Base-by-base conservation (phyloP, 345 rosid species). In the Eutrema heterophyllum region DNA sequence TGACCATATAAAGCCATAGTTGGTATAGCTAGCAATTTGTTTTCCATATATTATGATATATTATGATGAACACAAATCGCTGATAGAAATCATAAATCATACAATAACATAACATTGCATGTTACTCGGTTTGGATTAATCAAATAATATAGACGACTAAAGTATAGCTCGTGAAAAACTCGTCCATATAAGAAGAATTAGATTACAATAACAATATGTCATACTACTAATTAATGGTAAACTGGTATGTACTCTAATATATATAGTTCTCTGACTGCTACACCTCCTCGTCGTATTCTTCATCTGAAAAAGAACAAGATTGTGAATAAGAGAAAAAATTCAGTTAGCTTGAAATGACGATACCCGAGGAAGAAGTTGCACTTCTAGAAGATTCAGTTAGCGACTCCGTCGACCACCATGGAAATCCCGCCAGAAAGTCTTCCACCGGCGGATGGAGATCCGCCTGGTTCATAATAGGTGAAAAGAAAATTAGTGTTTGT, bases 341-440 rank as follows among this genome's bases (percentile, higher is more conserved):
- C 44, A 15, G 27, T 18, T 36, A 9, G 29, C 29, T 29, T 5
- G 11, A 35, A 38, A 58, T 57, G 62, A 6, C 32, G 10, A 36
- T 59, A 59, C 32, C 64, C 2, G 64, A 38, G 46, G 64, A 59
- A 18, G 44, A 52, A 54, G 59, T 38, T 59, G 18, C 48, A 59
- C 46, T 59, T 59, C 46, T 59, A 1, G 11, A 59, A 18, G 33
- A 38, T 12, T 39, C 4, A 13, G 64, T 59, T 18, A 12, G 29
- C 46, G 64, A 59, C 64, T 59, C 64, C 64, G 64, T 39, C 32
- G 48, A 39, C 64, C 15, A 59, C 30, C 64, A 15, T 38, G 64
- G 48, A 18, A 18, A 2, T 43, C 64, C 64, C 16, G 48, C 64
- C 48, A 32, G n/a, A 9, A 59, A 41, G 24, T 38, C 64, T 38